phyloP scores from a whole-genome alignment of 2,329 filamentous ascomycete species.

The Botrytis deweyae region DNA sequence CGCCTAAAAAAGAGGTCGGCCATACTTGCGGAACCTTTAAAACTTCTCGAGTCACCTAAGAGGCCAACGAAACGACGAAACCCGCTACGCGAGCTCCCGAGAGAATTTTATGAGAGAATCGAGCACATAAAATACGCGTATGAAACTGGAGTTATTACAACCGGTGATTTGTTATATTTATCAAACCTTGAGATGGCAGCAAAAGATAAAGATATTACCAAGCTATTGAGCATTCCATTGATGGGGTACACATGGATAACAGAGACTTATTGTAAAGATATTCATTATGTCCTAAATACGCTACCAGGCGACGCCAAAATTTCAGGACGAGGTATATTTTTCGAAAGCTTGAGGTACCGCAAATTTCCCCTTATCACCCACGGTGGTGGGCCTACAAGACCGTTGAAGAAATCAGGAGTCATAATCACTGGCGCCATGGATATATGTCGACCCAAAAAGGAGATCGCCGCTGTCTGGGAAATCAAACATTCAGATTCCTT shows the following conservation, averaged over 20 bases:
- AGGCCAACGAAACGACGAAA: not conserved
- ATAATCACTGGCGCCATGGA: not conserved
- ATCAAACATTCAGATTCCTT: slow-evolving; percentile 15
- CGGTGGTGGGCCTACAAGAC: slow-evolving; percentile 2
- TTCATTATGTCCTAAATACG: not conserved
- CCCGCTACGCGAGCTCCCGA: not conserved
- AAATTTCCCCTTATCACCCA: not conserved
- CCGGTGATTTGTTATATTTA: slow-evolving; percentile 1
- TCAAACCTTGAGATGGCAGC: not conserved
- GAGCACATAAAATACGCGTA: not conserved
- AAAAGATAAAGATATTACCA: slow-evolving; percentile 11
- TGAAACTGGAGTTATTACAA: not conserved
- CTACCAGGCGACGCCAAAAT: slow-evolving; percentile 1
- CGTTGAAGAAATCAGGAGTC: not conserved
- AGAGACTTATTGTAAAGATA: not conserved
- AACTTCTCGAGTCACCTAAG: not conserved
- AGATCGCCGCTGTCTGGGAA: not conserved
- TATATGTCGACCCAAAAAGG: slow-evolving; percentile 4
- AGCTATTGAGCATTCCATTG: not conserved
- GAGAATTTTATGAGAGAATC: slow-evolving; percentile 2
- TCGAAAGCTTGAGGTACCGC: not conserved
- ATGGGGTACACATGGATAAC: not conserved
- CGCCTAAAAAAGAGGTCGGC: not conserved
- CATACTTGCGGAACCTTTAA: not conserved
- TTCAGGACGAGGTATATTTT: not conserved